These are phyloP conservation scores for Endocalyx cinctus DNA, from an alignment of 2,329 filamentous ascomycete species.

Conservation along the genomic window DNA sequence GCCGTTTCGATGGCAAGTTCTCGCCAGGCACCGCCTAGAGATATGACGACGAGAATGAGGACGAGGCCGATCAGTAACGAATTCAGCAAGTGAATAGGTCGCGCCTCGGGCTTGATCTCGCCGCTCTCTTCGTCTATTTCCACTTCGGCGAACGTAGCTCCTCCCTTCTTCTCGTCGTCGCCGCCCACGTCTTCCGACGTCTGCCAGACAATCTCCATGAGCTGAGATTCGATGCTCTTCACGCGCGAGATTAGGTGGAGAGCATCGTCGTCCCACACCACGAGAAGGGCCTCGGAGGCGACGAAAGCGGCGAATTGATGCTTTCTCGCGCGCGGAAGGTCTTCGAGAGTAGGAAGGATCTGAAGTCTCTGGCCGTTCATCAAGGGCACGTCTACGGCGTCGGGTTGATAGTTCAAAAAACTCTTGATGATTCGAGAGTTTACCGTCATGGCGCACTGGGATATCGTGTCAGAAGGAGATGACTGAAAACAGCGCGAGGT, in stretches of 20 bases:
- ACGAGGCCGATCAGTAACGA: conserved; percentile 64
- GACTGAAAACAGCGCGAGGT: neutral
- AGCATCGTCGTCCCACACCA: conserved; percentile 81
- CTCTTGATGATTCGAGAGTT: conserved; percentile 77
- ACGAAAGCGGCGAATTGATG: conserved; percentile 80
- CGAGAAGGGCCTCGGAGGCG: conserved; percentile 62
- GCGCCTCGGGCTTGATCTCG: conserved; percentile 57
- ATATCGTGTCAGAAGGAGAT: neutral
- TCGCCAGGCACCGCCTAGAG: conserved; percentile 66
- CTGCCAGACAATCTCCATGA: conserved; percentile 76
- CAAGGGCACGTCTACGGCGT: conserved; percentile 69
- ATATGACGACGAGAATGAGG: conserved; percentile 58
- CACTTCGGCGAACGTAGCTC: conserved; percentile 38
- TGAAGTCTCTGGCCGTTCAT: conserved; percentile 74
- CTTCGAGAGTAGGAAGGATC: conserved; percentile 66
- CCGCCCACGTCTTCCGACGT: conserved; percentile 47
- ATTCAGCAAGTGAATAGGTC: conserved; percentile 66
- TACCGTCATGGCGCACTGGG: conserved; percentile 71
- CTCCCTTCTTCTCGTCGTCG: conserved; percentile 49
- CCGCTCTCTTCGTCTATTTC: conserved; percentile 71
- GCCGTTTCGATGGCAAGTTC: conserved; percentile 64
- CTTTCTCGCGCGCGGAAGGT: conserved; percentile 66
- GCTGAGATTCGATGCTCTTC: conserved; percentile 67
- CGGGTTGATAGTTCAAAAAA: conserved; percentile 67
- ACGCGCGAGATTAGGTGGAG: conserved; percentile 65